Evolutionary conservation across 2,329 filamentous ascomycete genomes (phyloP).

Genomic region (Nothophoma quercina): DNA sequence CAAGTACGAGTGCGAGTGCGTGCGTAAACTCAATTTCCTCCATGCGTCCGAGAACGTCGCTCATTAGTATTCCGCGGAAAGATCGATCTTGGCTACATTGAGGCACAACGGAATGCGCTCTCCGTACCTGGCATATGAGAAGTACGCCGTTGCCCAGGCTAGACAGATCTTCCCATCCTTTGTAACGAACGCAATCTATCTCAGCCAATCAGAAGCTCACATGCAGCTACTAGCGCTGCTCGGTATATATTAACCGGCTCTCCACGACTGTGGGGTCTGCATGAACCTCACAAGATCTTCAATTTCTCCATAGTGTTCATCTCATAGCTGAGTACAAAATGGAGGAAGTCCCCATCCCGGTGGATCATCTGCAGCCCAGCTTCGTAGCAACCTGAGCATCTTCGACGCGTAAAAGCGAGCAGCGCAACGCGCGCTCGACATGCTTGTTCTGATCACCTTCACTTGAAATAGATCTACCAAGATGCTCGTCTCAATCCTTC

Average conservation of each 20-base stretch:
- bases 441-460: too few species aligned
- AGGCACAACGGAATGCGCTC: background rate
- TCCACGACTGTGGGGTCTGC: background rate
- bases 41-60: background rate
- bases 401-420: too few species aligned
- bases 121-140: conserved; percentile 2
- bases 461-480: background rate
- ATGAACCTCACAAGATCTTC: conserved; percentile 1
- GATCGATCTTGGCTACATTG: background rate
- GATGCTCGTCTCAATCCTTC: conserved; percentile 6
- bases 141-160: background rate
- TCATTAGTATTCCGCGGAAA: background rate
- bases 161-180: conserved; percentile 4
- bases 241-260: conserved; percentile 11
- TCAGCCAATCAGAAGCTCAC: conserved; percentile 1
- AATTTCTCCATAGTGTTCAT: conserved; percentile 6
- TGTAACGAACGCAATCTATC: conserved; percentile 7
- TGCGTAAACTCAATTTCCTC: too few species aligned
- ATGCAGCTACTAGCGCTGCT: background rate
- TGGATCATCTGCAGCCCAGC: too few species aligned
- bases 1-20: too few species aligned
- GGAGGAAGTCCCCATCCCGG: background rate
- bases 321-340: conserved; percentile 2
- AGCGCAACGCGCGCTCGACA: too few species aligned
- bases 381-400: too few species aligned